These are phyloP conservation scores for Cyclanthera cordifolia DNA, from an alignment of 306 rosid species.

Conservation along the genomic window DNA sequence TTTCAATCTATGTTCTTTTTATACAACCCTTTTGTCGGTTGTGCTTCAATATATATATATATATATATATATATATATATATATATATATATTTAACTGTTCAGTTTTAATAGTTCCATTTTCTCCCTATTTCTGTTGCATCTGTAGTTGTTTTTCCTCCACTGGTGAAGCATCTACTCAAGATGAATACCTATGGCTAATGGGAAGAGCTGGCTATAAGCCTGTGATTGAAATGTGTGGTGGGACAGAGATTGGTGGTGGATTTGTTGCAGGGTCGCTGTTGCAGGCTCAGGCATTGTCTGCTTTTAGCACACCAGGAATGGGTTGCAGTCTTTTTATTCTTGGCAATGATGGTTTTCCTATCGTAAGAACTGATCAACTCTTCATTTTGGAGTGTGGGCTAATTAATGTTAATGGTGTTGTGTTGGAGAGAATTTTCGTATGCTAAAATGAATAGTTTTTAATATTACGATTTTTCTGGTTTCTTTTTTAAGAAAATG, in stretches of 20 bases:
- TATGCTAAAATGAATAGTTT: background rate
- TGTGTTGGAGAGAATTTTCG: slow-evolving; percentile 4
- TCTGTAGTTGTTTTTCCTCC: slow-evolving; percentile 68
- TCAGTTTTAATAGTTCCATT: too few species aligned
- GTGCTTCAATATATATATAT: too few species aligned
- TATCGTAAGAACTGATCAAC: slow-evolving; percentile 37
- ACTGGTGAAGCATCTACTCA: slow-evolving; percentile 85
- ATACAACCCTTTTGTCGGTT: background rate
- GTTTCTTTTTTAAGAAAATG: background rate
- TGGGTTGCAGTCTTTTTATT: slow-evolving; percentile 73
- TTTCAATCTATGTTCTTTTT: background rate
- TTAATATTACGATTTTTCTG: background rate
- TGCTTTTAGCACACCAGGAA: slow-evolving; percentile 91
- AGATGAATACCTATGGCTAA: slow-evolving; percentile 88
- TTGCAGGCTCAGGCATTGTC: slow-evolving; percentile 80
- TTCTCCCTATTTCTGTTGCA: too few species aligned
- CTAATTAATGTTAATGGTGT: background rate
- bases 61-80: too few species aligned
- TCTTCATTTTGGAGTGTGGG: background rate
- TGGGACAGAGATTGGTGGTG: slow-evolving; percentile 94
- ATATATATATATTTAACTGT: too few species aligned
- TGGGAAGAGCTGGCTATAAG: slow-evolving; percentile 91
- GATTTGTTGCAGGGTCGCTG: slow-evolving; percentile 68
- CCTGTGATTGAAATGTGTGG: slow-evolving; percentile 89
- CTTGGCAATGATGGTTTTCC: slow-evolving; percentile 65